Conservation (phyloP, 805 yeast genomes). For the Yueomyces sp. region DNA sequence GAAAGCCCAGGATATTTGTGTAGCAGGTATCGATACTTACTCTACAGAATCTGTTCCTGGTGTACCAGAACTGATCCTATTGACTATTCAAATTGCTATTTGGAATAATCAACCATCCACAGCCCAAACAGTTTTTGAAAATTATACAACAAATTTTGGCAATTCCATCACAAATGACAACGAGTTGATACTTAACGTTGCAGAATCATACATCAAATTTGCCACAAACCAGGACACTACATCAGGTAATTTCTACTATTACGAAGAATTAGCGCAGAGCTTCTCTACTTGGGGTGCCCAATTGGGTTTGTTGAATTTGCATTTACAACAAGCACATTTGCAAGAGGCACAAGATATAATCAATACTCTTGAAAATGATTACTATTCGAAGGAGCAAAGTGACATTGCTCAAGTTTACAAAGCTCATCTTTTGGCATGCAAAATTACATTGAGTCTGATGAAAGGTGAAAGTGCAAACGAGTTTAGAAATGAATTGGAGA, state of each 20-base stretch:
- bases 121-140: constrained; percentile 34
- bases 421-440: constrained; percentile 46
- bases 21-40: constrained; percentile 29
- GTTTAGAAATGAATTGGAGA: constrained; percentile 33
- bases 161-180: constrained; percentile 38
- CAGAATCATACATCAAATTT: constrained; percentile 59
- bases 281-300: constrained; percentile 38
- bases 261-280: constrained; percentile 62
- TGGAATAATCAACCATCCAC: constrained; percentile 29
- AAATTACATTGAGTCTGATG: constrained; percentile 48
- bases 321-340: constrained; percentile 62
- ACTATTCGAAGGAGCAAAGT: constrained; percentile 23
- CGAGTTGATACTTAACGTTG: constrained; percentile 60
- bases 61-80: constrained; percentile 28
- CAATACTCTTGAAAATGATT: constrained; percentile 32
- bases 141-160: constrained; percentile 32
- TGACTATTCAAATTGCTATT: constrained; percentile 29
- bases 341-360: constrained; percentile 72
- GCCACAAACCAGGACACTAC: constrained; percentile 27
- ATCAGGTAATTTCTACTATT: constrained; percentile 42
- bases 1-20: constrained; percentile 27
- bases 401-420: constrained; percentile 20
- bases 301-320: constrained; percentile 55
- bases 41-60: constrained; percentile 22
- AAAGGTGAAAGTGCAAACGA: constrained; percentile 34